phyloP scores from a whole-genome alignment of 1,284 basidiomycete genomes.

The Rugosomyces carneus region DNA sequence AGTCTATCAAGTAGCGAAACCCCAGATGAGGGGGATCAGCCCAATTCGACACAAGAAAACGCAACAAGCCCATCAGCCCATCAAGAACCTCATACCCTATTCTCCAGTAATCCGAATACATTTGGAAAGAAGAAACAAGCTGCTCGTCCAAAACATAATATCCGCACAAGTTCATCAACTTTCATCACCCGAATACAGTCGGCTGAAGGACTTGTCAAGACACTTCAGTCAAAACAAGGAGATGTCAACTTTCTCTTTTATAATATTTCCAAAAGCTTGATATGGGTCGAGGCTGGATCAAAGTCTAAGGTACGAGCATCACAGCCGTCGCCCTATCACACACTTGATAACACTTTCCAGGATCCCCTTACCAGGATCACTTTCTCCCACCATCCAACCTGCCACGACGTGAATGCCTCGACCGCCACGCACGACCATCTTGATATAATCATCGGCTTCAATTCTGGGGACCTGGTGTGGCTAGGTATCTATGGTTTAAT shows the following conservation, averaged over 20 bases:
- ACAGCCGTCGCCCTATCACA: not conserved
- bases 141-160: conserved; percentile 79
- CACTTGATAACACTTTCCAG: conserved; percentile 31
- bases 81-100: conserved; percentile 41
- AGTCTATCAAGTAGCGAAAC: conserved; percentile 75
- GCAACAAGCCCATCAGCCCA: conserved; percentile 29
- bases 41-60: conserved; percentile 32
- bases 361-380: conserved; percentile 83
- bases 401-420: conserved; percentile 79
- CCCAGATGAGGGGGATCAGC: conserved; percentile 47
- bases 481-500: conserved; percentile 51
- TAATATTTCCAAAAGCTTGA: conserved; percentile 72
- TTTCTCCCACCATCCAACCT: conserved; percentile 84
- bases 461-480: conserved; percentile 90
- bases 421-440: conserved; percentile 76
- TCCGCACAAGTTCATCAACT: conserved; percentile 82
- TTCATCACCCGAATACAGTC: conserved; percentile 85
- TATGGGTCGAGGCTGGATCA: conserved; percentile 77
- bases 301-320: conserved; percentile 62
- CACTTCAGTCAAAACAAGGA: conserved; percentile 73
- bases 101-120: conserved; percentile 34
- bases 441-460: conserved; percentile 91
- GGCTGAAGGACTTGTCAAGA: conserved; percentile 69
- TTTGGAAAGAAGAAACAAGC: conserved; percentile 56
- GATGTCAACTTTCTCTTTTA: conserved; percentile 82